Evolutionary conservation across 805 yeast species (phyloP), one percentile per base, ranked within the genome.

Genomic region (Yarrowia sp.): DNA sequence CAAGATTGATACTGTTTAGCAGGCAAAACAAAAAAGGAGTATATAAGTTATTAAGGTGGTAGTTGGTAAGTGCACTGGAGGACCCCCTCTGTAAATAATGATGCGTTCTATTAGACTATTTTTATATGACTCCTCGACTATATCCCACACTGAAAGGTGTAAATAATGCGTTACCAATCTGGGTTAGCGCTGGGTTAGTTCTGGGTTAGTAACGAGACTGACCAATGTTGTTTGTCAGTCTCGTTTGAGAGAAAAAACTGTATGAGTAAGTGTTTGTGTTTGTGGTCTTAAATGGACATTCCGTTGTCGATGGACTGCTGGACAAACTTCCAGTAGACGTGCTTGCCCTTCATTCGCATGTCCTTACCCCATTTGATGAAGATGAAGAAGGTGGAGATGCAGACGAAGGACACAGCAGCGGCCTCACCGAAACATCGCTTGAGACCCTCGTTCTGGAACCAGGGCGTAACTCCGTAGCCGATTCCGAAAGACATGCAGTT

Each of bases 391-490:
- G 53, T 48, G 19, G 66, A 61, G 43, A 61, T 61, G 16, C 66
- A 61, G 14, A 38, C 66, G 19, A 61, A 61, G 8, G 66, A 16
- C 5, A 61, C 45, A n/a, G 36, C 66, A 2, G 66, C 66, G 8
- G 66, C 66, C 19, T 61, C 53, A 9, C 66, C 66, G 35, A 83
- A 84, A 40, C 83, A 79, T 70, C 82, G 79, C 71, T 83, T 83
- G 70, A 78, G 75, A 2, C 87, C 87, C 67, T 80, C 74, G 72
- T 82, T 81, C 5, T 71, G 74, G 38, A 83, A 77, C 82, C 85
- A 84, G 35, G 84, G 83, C 3, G 85, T 84, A 66, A 84, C 79
- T 32, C 85, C 86, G 70, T 84, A 84, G 69, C 81, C 81, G 76
- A 83, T 79, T 3, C 82, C 86, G 72, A 84, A 84, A 4, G 72